These are phyloP conservation scores for Hanseniaspora lindneri DNA, from an alignment of 805 yeast genomes.

Conservation along the genomic window DNA sequence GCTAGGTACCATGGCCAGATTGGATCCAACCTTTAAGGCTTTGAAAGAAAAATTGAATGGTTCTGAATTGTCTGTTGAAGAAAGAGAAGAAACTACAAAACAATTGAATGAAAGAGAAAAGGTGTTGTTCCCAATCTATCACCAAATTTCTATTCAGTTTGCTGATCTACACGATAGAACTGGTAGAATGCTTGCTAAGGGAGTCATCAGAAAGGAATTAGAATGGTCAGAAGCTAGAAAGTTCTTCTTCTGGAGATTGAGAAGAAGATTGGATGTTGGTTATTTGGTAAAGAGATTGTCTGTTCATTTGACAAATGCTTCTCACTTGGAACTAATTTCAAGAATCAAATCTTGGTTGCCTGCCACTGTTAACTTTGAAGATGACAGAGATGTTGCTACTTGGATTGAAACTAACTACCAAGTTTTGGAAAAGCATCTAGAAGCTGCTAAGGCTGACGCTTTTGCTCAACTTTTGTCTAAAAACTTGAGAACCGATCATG, in stretches of 20 bases:
- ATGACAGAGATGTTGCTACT: constrained; percentile 66
- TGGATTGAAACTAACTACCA: constrained; percentile 77
- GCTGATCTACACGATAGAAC: constrained; percentile 97
- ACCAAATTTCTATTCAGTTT: constrained; percentile 86
- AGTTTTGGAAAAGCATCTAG: constrained; percentile 47
- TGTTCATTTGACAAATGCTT: constrained; percentile 45
- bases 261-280: constrained; percentile 90
- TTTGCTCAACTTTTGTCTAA: constrained; percentile 54
- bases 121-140: constrained; percentile 71
- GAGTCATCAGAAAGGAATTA: constrained; percentile 71
- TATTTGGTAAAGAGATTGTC: constrained; percentile 66
- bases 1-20: constrained; percentile 78
- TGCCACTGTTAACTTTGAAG: constrained; percentile 48
- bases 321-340: constrained; percentile 71
- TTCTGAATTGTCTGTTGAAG: constrained; percentile 46
- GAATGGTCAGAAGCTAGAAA: constrained; percentile 85
- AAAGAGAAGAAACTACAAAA: constrained; percentile 50
- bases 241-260: constrained; percentile 96
- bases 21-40: constrained; percentile 63
- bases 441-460: constrained; percentile 52
- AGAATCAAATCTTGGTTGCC: constrained; percentile 84
- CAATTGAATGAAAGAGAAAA: constrained; percentile 69
- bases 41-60: constrained; percentile 51
- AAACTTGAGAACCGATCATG: constrained; percentile 44
- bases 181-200: constrained; percentile 94